A percentile compares a stretch with the other conserved stretches of the same genome.
These are phyloP conservation scores for Gaertneriomyces semiglobifer DNA, from an alignment of 192 early-diverging fungal genomes.

Conservation along the genomic window DNA sequence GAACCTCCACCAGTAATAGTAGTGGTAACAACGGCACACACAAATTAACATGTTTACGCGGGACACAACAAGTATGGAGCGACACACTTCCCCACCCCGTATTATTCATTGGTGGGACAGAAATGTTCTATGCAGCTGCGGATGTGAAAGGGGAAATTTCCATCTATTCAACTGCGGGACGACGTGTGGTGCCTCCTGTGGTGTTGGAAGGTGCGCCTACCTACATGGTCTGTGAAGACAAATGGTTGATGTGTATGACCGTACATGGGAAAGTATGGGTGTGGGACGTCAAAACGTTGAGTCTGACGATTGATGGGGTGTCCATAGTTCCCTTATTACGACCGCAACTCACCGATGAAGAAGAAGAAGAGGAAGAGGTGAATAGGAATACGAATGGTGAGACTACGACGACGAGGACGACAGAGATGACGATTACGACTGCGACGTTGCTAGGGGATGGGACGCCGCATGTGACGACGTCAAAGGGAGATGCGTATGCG, in stretches of 20 bases:
- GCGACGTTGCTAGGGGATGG: conserved; percentile 61
- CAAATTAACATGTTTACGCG: conserved; percentile 50
- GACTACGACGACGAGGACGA: not conserved
- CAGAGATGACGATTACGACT: conserved; percentile 49
- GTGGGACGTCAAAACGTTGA: conserved; percentile 48
- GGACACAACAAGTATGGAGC: conserved; percentile 52
- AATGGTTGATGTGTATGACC: conserved; percentile 66
- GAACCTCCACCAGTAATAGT: not conserved
- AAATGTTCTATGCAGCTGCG: conserved; percentile 54
- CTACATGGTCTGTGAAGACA: conserved; percentile 51
- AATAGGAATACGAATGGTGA: no score
- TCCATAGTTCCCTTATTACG: conserved; percentile 65
- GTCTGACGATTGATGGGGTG: conserved; percentile 34
- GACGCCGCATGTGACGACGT: conserved; percentile 62
- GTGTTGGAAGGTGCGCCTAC: conserved; percentile 61
- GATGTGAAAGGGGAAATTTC: conserved; percentile 66
- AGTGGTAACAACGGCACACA: not conserved
- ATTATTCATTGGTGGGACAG: conserved; percentile 59
- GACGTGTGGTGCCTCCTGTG: conserved; percentile 67
- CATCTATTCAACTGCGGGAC: conserved; percentile 65
- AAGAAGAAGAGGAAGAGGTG: no score
- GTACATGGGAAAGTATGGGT: conserved; percentile 59
- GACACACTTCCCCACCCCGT: conserved; percentile 57
- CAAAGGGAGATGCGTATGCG: conserved; percentile 55
- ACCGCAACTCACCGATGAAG: conserved; percentile 1